These are phyloP conservation scores for Ascodesmis nigricans DNA, from an alignment of 495 filamentous ascomycete species.

Conservation along the genomic window DNA sequence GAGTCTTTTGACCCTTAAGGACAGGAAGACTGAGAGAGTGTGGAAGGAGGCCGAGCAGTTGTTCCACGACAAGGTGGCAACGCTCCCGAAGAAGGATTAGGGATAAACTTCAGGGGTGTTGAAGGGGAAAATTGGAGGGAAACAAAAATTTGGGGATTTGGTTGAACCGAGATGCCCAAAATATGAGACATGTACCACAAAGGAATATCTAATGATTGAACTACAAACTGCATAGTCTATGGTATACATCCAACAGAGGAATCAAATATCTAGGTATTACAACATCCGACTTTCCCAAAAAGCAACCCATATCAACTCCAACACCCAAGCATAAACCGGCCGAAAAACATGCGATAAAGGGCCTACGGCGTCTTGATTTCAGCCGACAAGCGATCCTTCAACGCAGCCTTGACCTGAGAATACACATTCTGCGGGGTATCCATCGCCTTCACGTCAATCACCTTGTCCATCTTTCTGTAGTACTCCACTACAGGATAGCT, in stretches of 20 bases:
- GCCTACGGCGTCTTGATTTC: slow-evolving; percentile 1
- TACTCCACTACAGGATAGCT: slow-evolving; percentile 90
- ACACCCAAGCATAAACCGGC: background rate
- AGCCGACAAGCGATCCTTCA: slow-evolving; percentile 17
- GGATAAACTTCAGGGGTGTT: no score
- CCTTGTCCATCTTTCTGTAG: slow-evolving; percentile 53
- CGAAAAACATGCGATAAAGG: background rate
- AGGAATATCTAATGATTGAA: background rate
- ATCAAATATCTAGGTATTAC: no score
- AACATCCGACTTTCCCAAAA: no score
- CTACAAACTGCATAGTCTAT: background rate
- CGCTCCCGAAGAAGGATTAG: slow-evolving; percentile 27
- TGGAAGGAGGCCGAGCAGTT: slow-evolving; percentile 69
- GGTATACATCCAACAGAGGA: no score
- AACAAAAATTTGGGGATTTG: no score
- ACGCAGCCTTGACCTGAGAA: slow-evolving; percentile 34
- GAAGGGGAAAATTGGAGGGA: no score
- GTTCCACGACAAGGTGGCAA: slow-evolving; percentile 65
- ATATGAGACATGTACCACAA: background rate
- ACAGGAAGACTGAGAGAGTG: slow-evolving; percentile 46
- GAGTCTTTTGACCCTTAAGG: slow-evolving; percentile 53
- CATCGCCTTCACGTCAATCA: slow-evolving; percentile 53
- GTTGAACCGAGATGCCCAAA: slow-evolving; percentile 2
- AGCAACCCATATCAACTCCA: background rate
- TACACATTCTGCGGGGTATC: slow-evolving; percentile 53